Conservation (phyloP, 2,329 filamentous ascomycete species). For the Ascochyta viciae-villosae region DNA sequence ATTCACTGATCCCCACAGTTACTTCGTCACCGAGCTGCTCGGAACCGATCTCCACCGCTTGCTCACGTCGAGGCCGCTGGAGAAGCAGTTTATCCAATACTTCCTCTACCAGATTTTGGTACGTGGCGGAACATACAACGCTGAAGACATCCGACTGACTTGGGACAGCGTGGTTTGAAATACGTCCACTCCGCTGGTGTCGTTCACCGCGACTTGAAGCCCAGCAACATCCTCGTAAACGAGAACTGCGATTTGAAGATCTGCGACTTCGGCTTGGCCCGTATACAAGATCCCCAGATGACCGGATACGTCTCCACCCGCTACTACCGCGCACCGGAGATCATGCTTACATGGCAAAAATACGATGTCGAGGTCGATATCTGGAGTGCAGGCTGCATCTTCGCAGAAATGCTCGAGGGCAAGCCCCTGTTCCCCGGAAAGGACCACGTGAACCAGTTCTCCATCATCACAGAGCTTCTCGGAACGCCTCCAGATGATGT, state of each 20-base stretch:
- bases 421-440: slow-evolving; percentile 98
- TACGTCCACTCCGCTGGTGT: slow-evolving; percentile 99
- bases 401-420: slow-evolving; percentile 98
- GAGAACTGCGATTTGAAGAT: slow-evolving; percentile 99
- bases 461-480: slow-evolving; percentile 96
- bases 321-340: slow-evolving; percentile 98
- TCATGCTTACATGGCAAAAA: slow-evolving; percentile 99
- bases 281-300: slow-evolving; percentile 99
- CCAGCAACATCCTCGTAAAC: slow-evolving; percentile 98
- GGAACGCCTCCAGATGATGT: slow-evolving; percentile 98
- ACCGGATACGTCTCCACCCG: slow-evolving; percentile 98
- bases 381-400: slow-evolving; percentile 99
- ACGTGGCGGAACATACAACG: slow-evolving; percentile 61
- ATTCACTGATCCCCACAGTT: slow-evolving; percentile 62
- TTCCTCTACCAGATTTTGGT: slow-evolving; percentile 99
- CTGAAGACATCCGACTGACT: slow-evolving; percentile 55
- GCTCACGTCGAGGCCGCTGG: slow-evolving; percentile 90
- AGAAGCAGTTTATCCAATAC: slow-evolving; percentile 99
- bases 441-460: slow-evolving; percentile 99
- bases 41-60: slow-evolving; percentile 96
- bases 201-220: slow-evolving; percentile 96
- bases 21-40: slow-evolving; percentile 97
- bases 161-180: slow-evolving; percentile 84
- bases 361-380: slow-evolving; percentile 99
- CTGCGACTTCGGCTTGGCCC: slow-evolving; percentile 96